phyloP scores from a whole-genome alignment of 371 early-diverging fungal species.

The Dinochytrium kinnereticum region DNA sequence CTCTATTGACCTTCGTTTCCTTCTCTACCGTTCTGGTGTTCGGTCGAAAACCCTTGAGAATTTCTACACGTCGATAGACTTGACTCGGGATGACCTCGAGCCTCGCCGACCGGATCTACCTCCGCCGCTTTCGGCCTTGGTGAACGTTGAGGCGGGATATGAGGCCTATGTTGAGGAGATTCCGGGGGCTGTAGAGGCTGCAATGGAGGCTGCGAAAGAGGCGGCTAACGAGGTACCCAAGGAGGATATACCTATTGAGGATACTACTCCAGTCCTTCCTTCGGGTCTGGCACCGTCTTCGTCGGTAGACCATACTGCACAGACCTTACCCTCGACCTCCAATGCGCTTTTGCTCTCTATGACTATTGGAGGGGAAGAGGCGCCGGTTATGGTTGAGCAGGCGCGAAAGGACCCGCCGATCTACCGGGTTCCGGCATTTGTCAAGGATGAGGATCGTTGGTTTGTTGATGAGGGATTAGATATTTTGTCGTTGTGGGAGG shows the following conservation, averaged over 20 bases:
- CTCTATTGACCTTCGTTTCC: constrained; percentile 14
- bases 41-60: neutral
- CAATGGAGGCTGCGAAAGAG: constrained; percentile 8
- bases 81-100: neutral
- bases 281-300: too few species aligned
- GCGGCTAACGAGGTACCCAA: too few species aligned
- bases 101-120: neutral
- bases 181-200: neutral
- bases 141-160: neutral
- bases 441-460: constrained; percentile 43
- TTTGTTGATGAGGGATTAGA: constrained; percentile 51
- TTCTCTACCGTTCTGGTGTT: neutral
- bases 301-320: too few species aligned
- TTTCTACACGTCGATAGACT: constrained; percentile 1
- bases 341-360: too few species aligned
- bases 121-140: neutral
- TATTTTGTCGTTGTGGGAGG: constrained; percentile 46
- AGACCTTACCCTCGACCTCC: too few species aligned
- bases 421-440: constrained; percentile 20
- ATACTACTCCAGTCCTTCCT: too few species aligned
- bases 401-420: neutral
- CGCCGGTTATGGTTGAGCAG: neutral
- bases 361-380: constrained; percentile 17
- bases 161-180: neutral
- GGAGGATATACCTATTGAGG: too few species aligned